phyloP scores from a whole-genome alignment of 1,139 yeast species.

The Komagataea norvegica region DNA sequence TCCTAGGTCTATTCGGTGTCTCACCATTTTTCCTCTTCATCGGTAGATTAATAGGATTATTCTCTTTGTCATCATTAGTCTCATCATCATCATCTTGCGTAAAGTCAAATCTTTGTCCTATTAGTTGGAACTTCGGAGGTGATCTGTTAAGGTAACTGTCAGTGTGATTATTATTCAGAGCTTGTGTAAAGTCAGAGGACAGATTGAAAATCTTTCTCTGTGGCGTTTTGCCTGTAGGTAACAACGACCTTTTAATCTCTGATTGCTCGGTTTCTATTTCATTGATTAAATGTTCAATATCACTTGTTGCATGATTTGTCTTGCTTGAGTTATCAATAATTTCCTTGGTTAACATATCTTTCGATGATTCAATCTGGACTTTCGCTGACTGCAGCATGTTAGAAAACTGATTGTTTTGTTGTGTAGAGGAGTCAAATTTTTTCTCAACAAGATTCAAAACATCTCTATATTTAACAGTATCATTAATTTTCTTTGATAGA shows the following conservation, averaged over 20 bases:
- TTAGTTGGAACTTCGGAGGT: conserved; percentile 26
- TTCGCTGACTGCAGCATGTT: conserved; percentile 5
- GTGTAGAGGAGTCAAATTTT: neutral
- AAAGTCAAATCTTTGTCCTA: conserved; percentile 23
- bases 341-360: conserved; percentile 4
- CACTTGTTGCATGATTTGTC: conserved; percentile 14
- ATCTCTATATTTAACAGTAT: conserved; percentile 5
- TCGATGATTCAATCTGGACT: conserved; percentile 1
- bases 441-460: conserved; percentile 1
- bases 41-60: neutral
- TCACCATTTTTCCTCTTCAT: conserved; percentile 6
- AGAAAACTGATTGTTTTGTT: conserved; percentile 3
- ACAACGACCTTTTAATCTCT: conserved; percentile 19
- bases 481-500: conserved; percentile 11
- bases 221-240: conserved; percentile 29
- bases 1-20: conserved; percentile 1
- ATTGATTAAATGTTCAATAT: conserved; percentile 19
- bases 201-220: conserved; percentile 18
- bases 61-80: conserved; percentile 10
- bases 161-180: neutral
- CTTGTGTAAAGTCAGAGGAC: conserved; percentile 9
- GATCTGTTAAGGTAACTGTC: conserved; percentile 10
- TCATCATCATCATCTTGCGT: conserved; percentile 3
- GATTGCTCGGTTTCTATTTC: conserved; percentile 24
- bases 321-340: conserved; percentile 15